Base-by-base conservation (phyloP, 139 green algal species). In the Pycnococcus provasolii region DNA sequence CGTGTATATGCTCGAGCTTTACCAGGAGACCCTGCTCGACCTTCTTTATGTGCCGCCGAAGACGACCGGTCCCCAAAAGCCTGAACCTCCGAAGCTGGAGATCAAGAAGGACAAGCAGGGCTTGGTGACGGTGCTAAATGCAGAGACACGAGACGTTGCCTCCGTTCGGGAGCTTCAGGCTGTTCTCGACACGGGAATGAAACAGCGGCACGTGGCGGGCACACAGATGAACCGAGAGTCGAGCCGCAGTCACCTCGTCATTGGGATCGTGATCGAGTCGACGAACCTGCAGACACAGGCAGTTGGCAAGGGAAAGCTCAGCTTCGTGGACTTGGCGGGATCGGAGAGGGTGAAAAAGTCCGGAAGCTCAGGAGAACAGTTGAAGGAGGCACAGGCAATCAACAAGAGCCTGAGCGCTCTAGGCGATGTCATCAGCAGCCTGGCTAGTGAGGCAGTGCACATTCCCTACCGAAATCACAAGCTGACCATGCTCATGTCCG, bases 401-500 rank as follows among this genome's bases (percentile, higher is more conserved):
- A 99, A 99, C 89, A 97, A 96, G 83, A 91, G 81, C 0, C 82
- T 99, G 50, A 88, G 74, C 0, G 93, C 93, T 37, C 83, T 99
- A 26, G 93, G 92, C 11, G 88, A 97, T 68, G 92, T 98, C 69
- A 97, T 97, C 78, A 84, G 71, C 44, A 89, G 92, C 13, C 81
- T 98, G 41, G 89, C 92, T 40, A 77, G 88, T 69, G 84, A 89
- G 60, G 65, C 83, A 68, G 64, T 70, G 11, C 89, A 95, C 86
- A 90, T 95, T 71, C 90, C 90, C 0, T 96, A 95, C 85, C 86
- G 92, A 70, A 95, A 99, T 80, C 89, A 96, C 85, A 97, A 99
- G 83, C 87, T 99, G 6, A 97, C 93, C 55, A 96, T 97, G 90
- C 84, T 99, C 60, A 95, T 99, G 90, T 84, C 60, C 62, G 93